Conservation (phyloP, 1,284 basidiomycete genomes). For the Pseudozyma sp. region DNA sequence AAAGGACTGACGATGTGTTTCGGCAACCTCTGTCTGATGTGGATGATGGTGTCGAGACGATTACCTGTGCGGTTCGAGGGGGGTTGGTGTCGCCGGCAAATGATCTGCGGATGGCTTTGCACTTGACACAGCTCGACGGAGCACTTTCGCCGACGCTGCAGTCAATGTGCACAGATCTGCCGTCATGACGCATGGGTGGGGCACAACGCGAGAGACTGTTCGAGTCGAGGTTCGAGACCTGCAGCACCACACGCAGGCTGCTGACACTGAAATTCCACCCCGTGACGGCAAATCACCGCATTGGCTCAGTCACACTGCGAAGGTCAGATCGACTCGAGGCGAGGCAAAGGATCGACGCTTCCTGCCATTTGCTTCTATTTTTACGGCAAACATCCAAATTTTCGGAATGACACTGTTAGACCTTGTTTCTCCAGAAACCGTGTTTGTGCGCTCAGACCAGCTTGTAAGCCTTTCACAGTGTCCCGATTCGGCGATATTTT, state of each 20-base stretch:
- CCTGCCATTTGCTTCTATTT: slow-evolving; percentile 12
- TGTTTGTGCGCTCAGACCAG: neutral
- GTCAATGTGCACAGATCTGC: too few relatives aligned
- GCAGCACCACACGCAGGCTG: too few relatives aligned
- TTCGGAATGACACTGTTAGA: neutral
- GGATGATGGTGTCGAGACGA: slow-evolving; percentile 1
- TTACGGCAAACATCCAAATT: neutral
- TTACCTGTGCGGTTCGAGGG: neutral
- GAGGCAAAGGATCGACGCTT: slow-evolving; percentile 16
- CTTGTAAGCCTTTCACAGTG: neutral
- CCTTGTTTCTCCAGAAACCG: neutral
- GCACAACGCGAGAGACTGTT: too few relatives aligned
- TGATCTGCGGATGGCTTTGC: slow-evolving; percentile 27
- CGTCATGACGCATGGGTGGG: too few relatives aligned
- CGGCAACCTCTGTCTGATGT: slow-evolving; percentile 6
- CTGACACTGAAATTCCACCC: too few relatives aligned
- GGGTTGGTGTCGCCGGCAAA: slow-evolving; percentile 5
- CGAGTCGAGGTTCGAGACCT: too few relatives aligned
- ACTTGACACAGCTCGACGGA: too few relatives aligned
- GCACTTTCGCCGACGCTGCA: too few relatives aligned
- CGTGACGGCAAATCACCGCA: too few relatives aligned
- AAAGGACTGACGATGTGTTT: slow-evolving; percentile 4
- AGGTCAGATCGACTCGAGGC: too few relatives aligned
- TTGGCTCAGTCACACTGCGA: too few relatives aligned
- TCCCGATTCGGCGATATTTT: slow-evolving; percentile 1